phyloP scores from a whole-genome alignment of 116 monocot species.

The Phalaenopsis hybrid region DNA sequence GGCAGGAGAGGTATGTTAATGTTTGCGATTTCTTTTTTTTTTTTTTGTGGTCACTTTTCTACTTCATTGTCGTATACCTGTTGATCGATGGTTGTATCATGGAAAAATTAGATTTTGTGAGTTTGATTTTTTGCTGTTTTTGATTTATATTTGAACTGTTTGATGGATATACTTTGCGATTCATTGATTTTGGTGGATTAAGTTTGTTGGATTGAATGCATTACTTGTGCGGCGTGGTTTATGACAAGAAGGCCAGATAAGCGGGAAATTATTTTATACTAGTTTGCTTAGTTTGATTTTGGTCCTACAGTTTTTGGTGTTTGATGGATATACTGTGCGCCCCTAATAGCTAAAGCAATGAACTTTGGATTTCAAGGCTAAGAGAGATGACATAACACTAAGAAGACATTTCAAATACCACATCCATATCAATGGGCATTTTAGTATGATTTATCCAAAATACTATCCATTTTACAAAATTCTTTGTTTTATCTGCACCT shows the following conservation, averaged over 20 bases:
- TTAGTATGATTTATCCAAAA: background rate
- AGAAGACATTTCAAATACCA: background rate
- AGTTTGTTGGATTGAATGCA: background rate
- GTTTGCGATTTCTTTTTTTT: background rate
- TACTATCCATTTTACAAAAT: background rate
- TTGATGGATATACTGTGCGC: background rate
- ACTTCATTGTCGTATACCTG: background rate
- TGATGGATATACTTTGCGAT: background rate
- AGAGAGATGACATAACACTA: background rate
- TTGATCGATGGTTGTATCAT: background rate
- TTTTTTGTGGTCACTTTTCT: background rate
- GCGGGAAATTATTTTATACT: background rate
- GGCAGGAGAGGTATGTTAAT: slow-evolving; percentile 62
- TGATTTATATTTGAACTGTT: background rate
- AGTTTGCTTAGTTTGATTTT: background rate
- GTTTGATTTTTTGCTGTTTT: background rate
- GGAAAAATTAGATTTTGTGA: background rate
- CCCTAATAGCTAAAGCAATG: background rate
- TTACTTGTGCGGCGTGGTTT: background rate
- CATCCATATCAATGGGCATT: background rate
- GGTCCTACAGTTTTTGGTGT: background rate
- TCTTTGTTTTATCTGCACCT: background rate
- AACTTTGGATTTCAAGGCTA: background rate
- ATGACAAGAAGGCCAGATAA: background rate
- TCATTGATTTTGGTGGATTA: too few species aligned